phyloP scores from a whole-genome alignment of 2,329 filamentous ascomycete genomes.

The Nigrospora sphaerica region DNA sequence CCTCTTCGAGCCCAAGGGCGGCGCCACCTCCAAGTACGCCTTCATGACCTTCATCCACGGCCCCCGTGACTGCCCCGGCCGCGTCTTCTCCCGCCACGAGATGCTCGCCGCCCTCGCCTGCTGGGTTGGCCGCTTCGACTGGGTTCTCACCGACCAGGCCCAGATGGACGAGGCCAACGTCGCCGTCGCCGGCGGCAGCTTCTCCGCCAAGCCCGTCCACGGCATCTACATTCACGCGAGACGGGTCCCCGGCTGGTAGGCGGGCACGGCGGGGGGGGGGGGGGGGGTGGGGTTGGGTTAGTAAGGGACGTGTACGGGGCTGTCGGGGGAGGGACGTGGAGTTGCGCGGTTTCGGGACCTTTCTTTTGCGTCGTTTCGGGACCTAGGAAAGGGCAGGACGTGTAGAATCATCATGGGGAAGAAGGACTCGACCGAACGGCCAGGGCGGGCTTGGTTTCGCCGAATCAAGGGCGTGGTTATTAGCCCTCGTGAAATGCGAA shows the following conservation, averaged over 20 bases:
- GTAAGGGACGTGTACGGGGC: too few species aligned
- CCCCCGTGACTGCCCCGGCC: constrained; percentile 46
- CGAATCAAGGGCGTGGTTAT: too few species aligned
- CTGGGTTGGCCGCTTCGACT: constrained; percentile 9
- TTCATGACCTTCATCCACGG: constrained; percentile 52
- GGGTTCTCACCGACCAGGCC: constrained; percentile 5
- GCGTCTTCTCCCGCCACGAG: constrained; percentile 63
- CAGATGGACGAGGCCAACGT: constrained; percentile 8
- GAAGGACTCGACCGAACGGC: too few species aligned
- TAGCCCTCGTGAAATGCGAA: too few species aligned
- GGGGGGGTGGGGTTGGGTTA: too few species aligned
- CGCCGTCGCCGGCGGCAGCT: constrained; percentile 7
- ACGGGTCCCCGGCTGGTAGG: neutral
- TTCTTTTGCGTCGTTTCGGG: too few species aligned
- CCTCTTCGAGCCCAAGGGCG: constrained; percentile 4
- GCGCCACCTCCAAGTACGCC: constrained; percentile 47
- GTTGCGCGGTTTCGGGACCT: too few species aligned
- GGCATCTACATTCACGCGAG: constrained; percentile 2
- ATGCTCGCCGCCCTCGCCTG: constrained; percentile 46
- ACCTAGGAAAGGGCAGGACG: too few species aligned
- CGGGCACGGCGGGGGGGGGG: too few species aligned
- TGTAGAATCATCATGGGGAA: too few species aligned
- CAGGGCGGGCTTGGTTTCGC: too few species aligned
- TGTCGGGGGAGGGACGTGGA: too few species aligned
- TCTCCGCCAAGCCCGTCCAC: constrained; percentile 6